Conservation (phyloP, 345 rosid genomes). For the Dipteronia dyeriana region DNA sequence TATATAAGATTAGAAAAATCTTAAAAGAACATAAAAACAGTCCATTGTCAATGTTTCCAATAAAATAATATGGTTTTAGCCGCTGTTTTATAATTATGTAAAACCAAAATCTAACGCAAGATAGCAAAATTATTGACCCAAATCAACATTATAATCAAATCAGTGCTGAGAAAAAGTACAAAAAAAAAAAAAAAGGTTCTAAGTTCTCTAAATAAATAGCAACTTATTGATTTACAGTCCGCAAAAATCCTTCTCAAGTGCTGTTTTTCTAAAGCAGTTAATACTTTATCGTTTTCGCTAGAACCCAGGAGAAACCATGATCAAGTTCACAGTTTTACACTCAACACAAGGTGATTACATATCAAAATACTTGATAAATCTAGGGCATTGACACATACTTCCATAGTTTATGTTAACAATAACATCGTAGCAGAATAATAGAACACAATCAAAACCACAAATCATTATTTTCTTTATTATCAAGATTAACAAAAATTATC, state of each 20-base stretch:
- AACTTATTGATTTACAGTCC: neutral
- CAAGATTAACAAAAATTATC: neutral
- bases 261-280: neutral
- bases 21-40: neutral
- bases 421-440: neutral
- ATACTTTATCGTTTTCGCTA: too few species aligned
- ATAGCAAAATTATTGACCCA: neutral
- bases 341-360: neutral
- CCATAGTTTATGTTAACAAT: neutral
- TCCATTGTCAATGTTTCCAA: constrained; percentile 1
- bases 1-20: neutral
- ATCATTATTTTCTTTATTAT: too few species aligned
- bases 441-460: neutral
- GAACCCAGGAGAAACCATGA: neutral
- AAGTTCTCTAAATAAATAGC: neutral
- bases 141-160: neutral
- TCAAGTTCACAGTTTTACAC: too few species aligned
- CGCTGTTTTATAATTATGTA: neutral
- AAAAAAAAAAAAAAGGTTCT: neutral
- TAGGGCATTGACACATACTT: neutral
- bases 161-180: neutral
- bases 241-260: neutral
- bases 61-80: neutral
- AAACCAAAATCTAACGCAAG: neutral
- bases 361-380: neutral